Evolutionary conservation across 164 flowering plant species (phyloP), one percentile per base, ranked within the genome.

Genomic region (Liriodendron chinense): DNA sequence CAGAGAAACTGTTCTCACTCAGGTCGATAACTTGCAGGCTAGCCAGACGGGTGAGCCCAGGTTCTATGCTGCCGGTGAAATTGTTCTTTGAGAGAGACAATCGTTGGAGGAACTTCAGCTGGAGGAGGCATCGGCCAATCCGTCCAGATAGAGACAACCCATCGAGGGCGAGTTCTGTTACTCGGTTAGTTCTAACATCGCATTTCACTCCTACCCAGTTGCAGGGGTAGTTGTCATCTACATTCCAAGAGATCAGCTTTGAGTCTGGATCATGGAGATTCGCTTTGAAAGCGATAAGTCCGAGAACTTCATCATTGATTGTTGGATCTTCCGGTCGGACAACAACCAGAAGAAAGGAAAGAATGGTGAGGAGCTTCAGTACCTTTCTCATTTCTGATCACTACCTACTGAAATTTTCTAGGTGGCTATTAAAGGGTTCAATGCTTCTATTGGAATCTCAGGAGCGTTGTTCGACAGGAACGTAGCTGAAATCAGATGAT

Each of bases 281-380:
- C 7, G 94, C 93, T 78, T 92, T 94, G 79, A 94, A 92, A 64
- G 90, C 97, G 26, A 94, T 89, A 71, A 94, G 82, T 47, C 97
- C 98, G 75, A 92, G 80, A 22, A 92, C 93, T 70, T 94, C 98
- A 63, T 90, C 96, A 74, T 88, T 92, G 22, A 92, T 72, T 13
- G 89, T 66, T 2, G 91, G 90, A 81, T 75, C 88, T 56, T 83
- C 61, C 23, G 92, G 84, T 76, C 78, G 76, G 64, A 78, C 89
- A 7, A 23, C 9, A 4, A 8, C 50, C 18, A 69, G 74, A 16
- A 69, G 66, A 25, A 76, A 34, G 28, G 72, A 18, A 4, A 82
- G 65, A 16, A 75, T 4, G 66, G 10, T 16, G 18, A 53, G 18
- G 59, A 53, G 2, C 59, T 53, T 53, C 59, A 13, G 59, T 16